phyloP scores from a whole-genome alignment of 2,329 filamentous ascomycete genomes.

The Pestalotiopsis sp. region DNA sequence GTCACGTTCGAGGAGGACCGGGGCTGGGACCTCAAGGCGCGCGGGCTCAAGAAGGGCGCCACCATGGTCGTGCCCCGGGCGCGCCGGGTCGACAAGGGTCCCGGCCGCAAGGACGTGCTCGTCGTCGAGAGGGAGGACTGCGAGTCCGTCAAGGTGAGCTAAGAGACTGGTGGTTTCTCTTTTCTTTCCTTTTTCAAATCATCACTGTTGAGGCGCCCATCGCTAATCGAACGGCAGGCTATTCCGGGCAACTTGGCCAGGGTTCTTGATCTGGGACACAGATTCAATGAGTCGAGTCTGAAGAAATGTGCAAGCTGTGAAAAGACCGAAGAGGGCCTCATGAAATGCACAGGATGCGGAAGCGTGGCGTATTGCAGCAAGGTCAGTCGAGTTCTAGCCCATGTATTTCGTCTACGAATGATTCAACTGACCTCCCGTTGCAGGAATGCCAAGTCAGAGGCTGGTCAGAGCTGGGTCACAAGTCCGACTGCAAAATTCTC shows the following conservation, averaged over 20 bases:
- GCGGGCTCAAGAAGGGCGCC: constrained; percentile 40
- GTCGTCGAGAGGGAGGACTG: constrained; percentile 34
- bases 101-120: constrained; percentile 41
- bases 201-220: too few species aligned
- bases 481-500: constrained; percentile 44
- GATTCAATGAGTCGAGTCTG: constrained; percentile 9
- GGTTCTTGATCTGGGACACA: constrained; percentile 27
- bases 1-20: constrained; percentile 47
- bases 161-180: too few species aligned
- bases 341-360: constrained; percentile 12
- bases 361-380: constrained; percentile 43
- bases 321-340: constrained; percentile 11
- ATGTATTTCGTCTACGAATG: background rate
- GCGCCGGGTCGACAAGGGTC: constrained; percentile 32
- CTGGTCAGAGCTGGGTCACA: constrained; percentile 44
- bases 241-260: constrained; percentile 32
- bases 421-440: background rate
- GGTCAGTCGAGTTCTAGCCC: constrained; percentile 30
- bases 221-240: constrained; percentile 2
- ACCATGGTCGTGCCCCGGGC: constrained; percentile 40
- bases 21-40: constrained; percentile 29
- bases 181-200: too few species aligned
- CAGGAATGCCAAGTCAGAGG: constrained; percentile 45
- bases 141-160: constrained; percentile 32
- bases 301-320: constrained; percentile 12